Percentiles rank a stretch among this genome's conserved stretches.
These are phyloP conservation scores for Tolypocladium sp. DNA, from an alignment of 2,329 filamentous ascomycete species.

Conservation along the genomic window DNA sequence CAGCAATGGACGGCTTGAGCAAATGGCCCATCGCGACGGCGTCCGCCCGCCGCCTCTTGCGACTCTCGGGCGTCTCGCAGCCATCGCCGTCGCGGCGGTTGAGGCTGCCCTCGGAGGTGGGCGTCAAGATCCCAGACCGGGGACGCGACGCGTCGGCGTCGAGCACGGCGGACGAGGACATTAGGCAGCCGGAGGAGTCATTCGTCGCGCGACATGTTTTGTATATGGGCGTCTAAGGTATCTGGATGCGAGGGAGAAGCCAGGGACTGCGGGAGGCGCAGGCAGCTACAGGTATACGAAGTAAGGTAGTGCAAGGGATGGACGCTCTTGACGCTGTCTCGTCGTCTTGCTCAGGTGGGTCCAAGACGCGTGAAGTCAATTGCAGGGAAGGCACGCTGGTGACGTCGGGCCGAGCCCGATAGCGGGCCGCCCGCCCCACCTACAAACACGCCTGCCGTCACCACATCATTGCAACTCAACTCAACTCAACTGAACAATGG, in stretches of 20 bases:
- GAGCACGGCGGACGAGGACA: constrained; percentile 23
- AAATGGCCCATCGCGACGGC: constrained; percentile 39
- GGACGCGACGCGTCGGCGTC: constrained; percentile 42
- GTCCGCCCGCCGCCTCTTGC: constrained; percentile 26
- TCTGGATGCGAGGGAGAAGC: not conserved
- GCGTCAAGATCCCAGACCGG: constrained; percentile 29
- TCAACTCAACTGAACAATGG: too few relatives aligned
- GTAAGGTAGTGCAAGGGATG: not conserved
- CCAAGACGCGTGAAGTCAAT: not conserved
- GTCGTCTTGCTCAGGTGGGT: not conserved
- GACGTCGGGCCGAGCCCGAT: not conserved
- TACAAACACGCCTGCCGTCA: not conserved
- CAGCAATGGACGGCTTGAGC: constrained; percentile 39
- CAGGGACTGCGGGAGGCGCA: not conserved
- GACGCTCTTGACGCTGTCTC: not conserved
- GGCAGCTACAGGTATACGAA: not conserved
- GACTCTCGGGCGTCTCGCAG: constrained; percentile 14
- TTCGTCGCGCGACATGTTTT: constrained; percentile 3
- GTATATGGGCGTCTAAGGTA: not conserved
- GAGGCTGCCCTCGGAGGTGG: constrained; percentile 28
- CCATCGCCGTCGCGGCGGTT: constrained; percentile 21
- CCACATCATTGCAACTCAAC: too few relatives aligned
- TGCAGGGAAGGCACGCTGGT: not conserved
- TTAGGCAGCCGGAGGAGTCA: constrained; percentile 10
- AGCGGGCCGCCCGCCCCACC: not conserved